Base-by-base conservation (phyloP, 495 filamentous ascomycete species). In the Stereocaulon alpinum region DNA sequence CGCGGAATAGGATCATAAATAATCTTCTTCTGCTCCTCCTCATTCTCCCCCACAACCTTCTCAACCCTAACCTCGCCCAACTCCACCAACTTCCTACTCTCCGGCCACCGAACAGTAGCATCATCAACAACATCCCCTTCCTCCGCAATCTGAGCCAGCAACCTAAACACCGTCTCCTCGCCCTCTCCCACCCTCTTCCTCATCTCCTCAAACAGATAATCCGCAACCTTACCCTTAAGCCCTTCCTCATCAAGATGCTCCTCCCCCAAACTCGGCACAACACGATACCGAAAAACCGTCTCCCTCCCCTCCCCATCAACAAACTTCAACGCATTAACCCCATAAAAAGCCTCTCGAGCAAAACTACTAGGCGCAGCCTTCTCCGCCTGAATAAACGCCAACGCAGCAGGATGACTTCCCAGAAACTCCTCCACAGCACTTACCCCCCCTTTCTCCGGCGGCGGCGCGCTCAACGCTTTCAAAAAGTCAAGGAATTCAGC, bases 1-100 rank as follows among this genome's bases (percentile, higher is more conserved):
- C 79, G 71, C 2, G 80, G 77, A 57, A 80, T 74, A 27, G 79
- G 77, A 66, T 82, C 77, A 61, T 79, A 80, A 57, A 80, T 80
- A 43, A 77, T 70, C 34, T 69, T 62, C 68, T 79, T 77, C 70
- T 77, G 72, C 69, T 76, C 63, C 60, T 67, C 67, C 40, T 64
- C 68, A 51, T 72, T 68, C 27, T 77, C 68, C 50, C 24, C 76
- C 69, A 70, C 41, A 2, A 72, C 41, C n/a, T 61, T 63, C n/a
- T 76, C 72, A 4, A 82, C 20, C 52, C 60, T 72, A 6, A 82
- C 64, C 9, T 56, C 69, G 6, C 80, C 79, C 52, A 83, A 66
- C 60, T 80, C 74, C 4, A 82, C 74, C 0, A 76, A 45, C 63
- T 72, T 51, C 22, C 79, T 67, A 7, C 66, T 63, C 40, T 74